A percentile compares a stretch with the other conserved stretches of the same genome.
phyloP scores from a whole-genome alignment of 192 early-diverging fungal genomes.

The Rhizophagus sp. region DNA sequence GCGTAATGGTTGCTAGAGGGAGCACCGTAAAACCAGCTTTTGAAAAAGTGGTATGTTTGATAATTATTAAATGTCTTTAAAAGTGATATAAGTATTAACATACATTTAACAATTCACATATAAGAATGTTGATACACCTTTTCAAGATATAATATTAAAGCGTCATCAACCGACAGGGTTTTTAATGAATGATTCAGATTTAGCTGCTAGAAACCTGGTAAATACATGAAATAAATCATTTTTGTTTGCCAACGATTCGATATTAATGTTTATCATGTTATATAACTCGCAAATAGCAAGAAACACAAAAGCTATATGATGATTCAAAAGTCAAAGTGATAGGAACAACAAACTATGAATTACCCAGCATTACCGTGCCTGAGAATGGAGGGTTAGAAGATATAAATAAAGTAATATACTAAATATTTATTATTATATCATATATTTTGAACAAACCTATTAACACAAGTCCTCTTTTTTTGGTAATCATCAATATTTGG shows the following conservation, averaged over 20 bases:
- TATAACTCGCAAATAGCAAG: slow-evolving; percentile 32
- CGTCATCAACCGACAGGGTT: slow-evolving; percentile 43
- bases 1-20: slow-evolving; percentile 51
- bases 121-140: slow-evolving; percentile 12
- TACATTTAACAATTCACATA: slow-evolving; percentile 18
- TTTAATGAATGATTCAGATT: slow-evolving; percentile 47
- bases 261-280: neutral
- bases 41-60: slow-evolving; percentile 49
- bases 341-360: slow-evolving; percentile 44
- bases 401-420: slow-evolving; percentile 4
- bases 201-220: slow-evolving; percentile 48
- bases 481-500: neutral
- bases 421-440: neutral
- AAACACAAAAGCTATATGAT: slow-evolving; percentile 58
- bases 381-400: slow-evolving; percentile 28
- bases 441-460: neutral
- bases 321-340: slow-evolving; percentile 49
- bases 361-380: slow-evolving; percentile 35
- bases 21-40: slow-evolving; percentile 55
- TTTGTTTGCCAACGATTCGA: too few species aligned
- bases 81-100: neutral
- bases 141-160: slow-evolving; percentile 29
- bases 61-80: neutral
- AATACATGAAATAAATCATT: neutral
- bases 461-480: neutral